Conservation (phyloP, 306 rosid genomes). For the Cyclanthera cordifolia region DNA sequence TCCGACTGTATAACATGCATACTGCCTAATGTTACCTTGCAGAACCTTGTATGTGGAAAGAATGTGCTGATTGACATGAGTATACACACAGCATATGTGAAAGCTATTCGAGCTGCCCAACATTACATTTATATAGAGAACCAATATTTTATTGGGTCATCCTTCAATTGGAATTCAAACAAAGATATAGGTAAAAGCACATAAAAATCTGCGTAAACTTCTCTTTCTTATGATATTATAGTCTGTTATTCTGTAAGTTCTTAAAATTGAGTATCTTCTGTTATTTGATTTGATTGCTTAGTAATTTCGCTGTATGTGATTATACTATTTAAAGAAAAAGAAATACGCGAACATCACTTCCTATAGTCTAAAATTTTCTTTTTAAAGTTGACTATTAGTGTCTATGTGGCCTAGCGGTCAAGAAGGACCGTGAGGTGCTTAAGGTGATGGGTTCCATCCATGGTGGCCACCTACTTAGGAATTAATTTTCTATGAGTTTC, state of each 20-base stretch:
- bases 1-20: slow-evolving; percentile 5
- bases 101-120: slow-evolving; percentile 95
- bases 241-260: neutral
- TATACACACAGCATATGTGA: slow-evolving; percentile 87
- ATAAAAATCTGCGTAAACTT: neutral
- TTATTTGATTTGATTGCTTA: neutral
- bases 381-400: neutral
- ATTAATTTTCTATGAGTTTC: too few species aligned
- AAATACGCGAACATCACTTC: neutral
- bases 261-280: neutral
- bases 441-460: too few species aligned
- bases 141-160: slow-evolving; percentile 91
- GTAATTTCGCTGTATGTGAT: neutral
- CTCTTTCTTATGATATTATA: neutral
- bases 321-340: neutral
- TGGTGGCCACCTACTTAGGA: too few species aligned
- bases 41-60: slow-evolving; percentile 90
- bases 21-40: slow-evolving; percentile 25
- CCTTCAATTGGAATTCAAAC: slow-evolving; percentile 68
- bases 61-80: slow-evolving; percentile 98
- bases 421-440: too few species aligned
- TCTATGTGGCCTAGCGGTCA: too few species aligned
- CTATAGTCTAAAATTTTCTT: neutral
- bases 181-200: slow-evolving; percentile 56
- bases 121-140: slow-evolving; percentile 89